Percentiles rank a stretch among this genome's conserved stretches.
These are phyloP conservation scores for Poa annua DNA, from an alignment of 176 grass and related monocot species.

Conservation along the genomic window DNA sequence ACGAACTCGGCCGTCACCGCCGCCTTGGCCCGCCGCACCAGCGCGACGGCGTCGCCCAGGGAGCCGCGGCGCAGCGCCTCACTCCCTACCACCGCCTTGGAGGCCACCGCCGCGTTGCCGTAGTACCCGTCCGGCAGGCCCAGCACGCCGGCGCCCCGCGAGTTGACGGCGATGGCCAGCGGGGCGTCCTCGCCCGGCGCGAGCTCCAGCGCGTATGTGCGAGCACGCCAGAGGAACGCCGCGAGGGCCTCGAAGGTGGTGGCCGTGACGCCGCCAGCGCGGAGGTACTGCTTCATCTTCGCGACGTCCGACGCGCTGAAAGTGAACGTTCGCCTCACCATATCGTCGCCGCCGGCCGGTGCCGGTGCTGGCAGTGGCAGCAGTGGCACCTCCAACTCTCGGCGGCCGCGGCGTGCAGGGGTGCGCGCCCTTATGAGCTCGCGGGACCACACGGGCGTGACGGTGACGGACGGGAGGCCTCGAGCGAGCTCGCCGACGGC, in stretches of 20 bases:
- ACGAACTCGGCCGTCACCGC: conserved; percentile 33
- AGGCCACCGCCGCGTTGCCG: no score
- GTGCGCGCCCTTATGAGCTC: conserved; percentile 37
- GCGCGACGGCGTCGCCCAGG: conserved; percentile 17
- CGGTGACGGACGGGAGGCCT: background rate
- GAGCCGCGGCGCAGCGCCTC: background rate
- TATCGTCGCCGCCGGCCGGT: no score
- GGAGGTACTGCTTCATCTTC: background rate
- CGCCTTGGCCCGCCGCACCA: conserved; percentile 36
- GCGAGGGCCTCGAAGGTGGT: conserved; percentile 39
- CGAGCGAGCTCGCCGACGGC: conserved; percentile 34
- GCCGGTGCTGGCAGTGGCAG: no score
- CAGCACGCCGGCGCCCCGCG: background rate
- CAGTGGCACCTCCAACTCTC: conserved; percentile 18
- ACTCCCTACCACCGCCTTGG: background rate
- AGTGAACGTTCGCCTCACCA: no score
- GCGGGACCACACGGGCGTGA: conserved; percentile 43
- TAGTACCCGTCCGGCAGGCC: no score
- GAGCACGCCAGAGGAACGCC: conserved; percentile 36
- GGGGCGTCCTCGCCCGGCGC: background rate
- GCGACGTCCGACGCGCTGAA: background rate
- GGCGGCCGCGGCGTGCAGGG: conserved; percentile 31
- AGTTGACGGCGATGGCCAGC: background rate
- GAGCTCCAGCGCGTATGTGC: conserved; percentile 29
- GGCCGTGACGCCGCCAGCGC: background rate